These are phyloP conservation scores for Populus trichocarpa DNA, from an alignment of 441 rosid species.

Conservation along the genomic window DNA sequence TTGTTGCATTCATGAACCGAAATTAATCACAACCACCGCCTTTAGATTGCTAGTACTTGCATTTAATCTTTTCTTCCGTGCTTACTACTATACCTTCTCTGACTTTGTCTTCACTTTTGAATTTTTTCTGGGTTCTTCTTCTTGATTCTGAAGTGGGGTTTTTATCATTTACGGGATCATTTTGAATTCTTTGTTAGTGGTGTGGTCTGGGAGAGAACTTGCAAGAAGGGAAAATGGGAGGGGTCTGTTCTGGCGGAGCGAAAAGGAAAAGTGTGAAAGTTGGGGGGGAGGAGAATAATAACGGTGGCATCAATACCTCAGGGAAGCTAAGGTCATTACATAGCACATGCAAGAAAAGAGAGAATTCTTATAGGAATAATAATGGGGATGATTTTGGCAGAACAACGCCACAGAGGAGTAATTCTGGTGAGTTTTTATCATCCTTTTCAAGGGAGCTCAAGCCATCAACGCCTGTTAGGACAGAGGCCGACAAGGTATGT, in stretches of 20 bases:
- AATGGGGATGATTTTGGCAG: constrained; percentile 27
- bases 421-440: constrained; percentile 32
- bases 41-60: not conserved
- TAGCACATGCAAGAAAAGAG: constrained; percentile 34
- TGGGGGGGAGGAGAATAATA: constrained; percentile 22
- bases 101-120: not conserved
- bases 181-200: not conserved
- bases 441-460: constrained; percentile 61
- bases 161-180: not conserved
- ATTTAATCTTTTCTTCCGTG: not conserved
- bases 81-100: constrained; percentile 9
- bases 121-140: not conserved
- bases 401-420: constrained; percentile 24
- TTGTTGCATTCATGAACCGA: not conserved
- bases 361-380: constrained; percentile 12
- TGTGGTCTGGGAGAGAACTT: not conserved
- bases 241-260: constrained; percentile 57
- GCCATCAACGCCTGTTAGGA: constrained; percentile 43
- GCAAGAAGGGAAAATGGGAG: constrained; percentile 50
- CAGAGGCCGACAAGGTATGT: constrained; percentile 46
- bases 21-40: not conserved
- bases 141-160: not conserved
- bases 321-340: constrained; percentile 50
- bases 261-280: constrained; percentile 23
- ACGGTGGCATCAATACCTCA: constrained; percentile 29